A percentile compares a stretch with the other conserved stretches of the same genome.
Conservation (phyloP, 2,329 filamentous ascomycete species). For the Xylaria sp. region DNA sequence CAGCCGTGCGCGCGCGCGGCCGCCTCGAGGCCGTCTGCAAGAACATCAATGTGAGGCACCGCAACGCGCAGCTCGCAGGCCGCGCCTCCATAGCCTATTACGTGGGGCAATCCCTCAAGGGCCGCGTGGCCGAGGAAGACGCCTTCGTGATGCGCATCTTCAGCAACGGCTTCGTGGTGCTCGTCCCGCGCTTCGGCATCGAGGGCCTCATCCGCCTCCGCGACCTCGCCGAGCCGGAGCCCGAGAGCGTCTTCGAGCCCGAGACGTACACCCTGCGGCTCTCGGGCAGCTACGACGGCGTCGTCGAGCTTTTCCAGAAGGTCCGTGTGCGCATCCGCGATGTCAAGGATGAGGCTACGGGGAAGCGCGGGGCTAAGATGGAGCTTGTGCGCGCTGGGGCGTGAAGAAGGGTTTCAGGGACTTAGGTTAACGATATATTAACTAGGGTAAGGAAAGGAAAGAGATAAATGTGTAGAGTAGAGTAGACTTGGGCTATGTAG, state of each 20-base stretch:
- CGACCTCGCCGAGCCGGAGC: slow-evolving; percentile 81
- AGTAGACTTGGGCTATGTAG: too few relatives aligned
- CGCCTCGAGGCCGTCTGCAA: slow-evolving; percentile 94
- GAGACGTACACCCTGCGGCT: slow-evolving; percentile 83
- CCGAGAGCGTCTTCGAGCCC: slow-evolving; percentile 83
- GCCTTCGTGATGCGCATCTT: slow-evolving; percentile 98
- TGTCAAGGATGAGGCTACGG: slow-evolving; percentile 93
- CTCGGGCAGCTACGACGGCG: slow-evolving; percentile 64
- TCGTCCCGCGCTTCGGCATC: slow-evolving; percentile 95
- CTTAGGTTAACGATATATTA: too few relatives aligned
- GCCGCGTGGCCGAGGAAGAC: slow-evolving; percentile 79
- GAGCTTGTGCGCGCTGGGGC: slow-evolving; percentile 63
- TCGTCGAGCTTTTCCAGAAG: slow-evolving; percentile 90
- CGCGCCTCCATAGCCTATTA: slow-evolving; percentile 97
- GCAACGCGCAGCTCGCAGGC: slow-evolving; percentile 95
- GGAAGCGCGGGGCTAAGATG: slow-evolving; percentile 90
- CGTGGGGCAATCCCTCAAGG: slow-evolving; percentile 94
- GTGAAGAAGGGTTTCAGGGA: neutral
- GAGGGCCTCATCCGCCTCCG: slow-evolving; percentile 89
- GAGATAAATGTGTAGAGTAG: too few relatives aligned
- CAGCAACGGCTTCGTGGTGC: slow-evolving; percentile 95
- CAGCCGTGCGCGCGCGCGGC: slow-evolving; percentile 80
- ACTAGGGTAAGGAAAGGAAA: too few relatives aligned
- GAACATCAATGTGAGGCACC: slow-evolving; percentile 97
- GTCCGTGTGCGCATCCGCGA: slow-evolving; percentile 90